Evolutionary conservation across 2,329 filamentous ascomycete species (phyloP), one percentile per base, ranked within the genome.

Genomic region (Zasmidium angulare): DNA sequence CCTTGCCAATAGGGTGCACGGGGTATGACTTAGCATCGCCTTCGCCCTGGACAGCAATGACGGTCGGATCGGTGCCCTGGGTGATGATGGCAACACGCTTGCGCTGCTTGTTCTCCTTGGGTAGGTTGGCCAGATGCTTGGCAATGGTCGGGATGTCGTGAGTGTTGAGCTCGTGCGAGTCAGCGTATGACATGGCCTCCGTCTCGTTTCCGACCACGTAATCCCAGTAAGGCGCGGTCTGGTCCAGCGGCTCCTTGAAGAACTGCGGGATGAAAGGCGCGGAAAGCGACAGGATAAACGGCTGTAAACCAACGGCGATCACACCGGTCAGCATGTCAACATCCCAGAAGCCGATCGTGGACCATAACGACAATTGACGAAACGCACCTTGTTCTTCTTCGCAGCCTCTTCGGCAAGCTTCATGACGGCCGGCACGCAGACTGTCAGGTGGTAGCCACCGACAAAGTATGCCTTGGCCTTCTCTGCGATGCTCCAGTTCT

Each of bases 151-250:
- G 85, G 73, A 96, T 86, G 76, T 93, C 89, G 70, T 87, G 89
- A 68, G 85, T 89, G 46, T 75, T 82, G 70, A 95, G 84, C 68
- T 82, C 82, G 78, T 96, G 92, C 60, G 87, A 87, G 76, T 92
- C 88, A 66, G 93, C 90, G 79, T 93, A 99, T 58, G 92, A 83
- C 68, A 87, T 85, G 51, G 93, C 93, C 81, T 99, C 95, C 66
- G 90, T 90, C 86, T 99, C 95, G 81, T 99, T 99, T 73, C 93
- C 93, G 76, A 99, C 90, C 63, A 98, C 83, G 79, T 93, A 96
- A 81, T 98, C 93, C 83, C 92, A 96, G 86, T 96, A 97, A 26
- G 90, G 89, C 55, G 91, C 83, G 56, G 90, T 89, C 70, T 87
- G 87, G 78, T 96, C 91, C 50, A 99, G 86, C 66, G 87, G 89